A percentile compares a stretch with the other conserved stretches of the same genome.
Evolutionary conservation across 257 asterid genomes (phyloP).

Genomic region (Solanum pennellii): DNA sequence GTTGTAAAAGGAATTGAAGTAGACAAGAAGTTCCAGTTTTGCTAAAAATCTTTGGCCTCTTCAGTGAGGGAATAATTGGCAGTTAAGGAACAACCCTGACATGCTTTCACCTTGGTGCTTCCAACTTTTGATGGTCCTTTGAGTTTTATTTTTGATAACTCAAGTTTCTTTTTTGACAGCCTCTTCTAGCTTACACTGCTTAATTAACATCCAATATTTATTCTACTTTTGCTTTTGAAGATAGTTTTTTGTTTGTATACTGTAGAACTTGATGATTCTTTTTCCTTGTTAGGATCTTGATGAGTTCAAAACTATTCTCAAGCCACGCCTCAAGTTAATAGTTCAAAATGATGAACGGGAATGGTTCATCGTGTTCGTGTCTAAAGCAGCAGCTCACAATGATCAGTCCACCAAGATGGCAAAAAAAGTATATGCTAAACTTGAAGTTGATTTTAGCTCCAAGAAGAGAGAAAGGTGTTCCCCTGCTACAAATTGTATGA

Average conservation of each 20-base stretch:
- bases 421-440: conserved; percentile 79
- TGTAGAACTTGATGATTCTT: not conserved
- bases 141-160: not conserved
- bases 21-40: not conserved
- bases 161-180: not conserved
- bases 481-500: not conserved
- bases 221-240: not conserved
- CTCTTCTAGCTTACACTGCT: not conserved
- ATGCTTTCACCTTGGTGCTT: not conserved
- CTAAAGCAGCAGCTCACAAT: conserved; percentile 87
- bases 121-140: not conserved
- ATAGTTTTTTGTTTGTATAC: not conserved
- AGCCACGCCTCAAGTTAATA: conserved; percentile 94
- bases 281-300: conserved; percentile 76
- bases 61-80: not conserved
- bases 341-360: conserved; percentile 98
- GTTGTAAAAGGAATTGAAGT: not conserved
- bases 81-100: not conserved
- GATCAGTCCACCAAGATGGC: conserved; percentile 99
- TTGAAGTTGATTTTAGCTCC: conserved; percentile 95
- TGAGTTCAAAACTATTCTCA: conserved; percentile 90
- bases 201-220: not conserved
- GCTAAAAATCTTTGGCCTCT: not conserved
- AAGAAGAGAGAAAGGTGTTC: conserved; percentile 94
- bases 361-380: conserved; percentile 90